Evolutionary conservation across 2,329 filamentous ascomycete genomes (phyloP).

Genomic region (Aspergillus carbonarius): DNA sequence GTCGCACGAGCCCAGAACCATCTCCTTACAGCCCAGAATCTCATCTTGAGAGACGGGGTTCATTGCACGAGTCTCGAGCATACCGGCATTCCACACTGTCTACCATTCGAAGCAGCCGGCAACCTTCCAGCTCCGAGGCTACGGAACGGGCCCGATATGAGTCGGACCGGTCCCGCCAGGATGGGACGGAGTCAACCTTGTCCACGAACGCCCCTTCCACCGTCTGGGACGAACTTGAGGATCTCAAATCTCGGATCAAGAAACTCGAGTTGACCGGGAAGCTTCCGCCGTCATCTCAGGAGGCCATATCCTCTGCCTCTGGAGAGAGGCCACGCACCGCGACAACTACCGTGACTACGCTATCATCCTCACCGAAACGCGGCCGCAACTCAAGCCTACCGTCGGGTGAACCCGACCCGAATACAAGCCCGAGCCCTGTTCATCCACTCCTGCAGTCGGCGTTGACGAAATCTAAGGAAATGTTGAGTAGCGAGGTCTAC

Average conservation of each 20-base stretch:
- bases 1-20: slow-evolving; percentile 36
- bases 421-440: slow-evolving; percentile 52
- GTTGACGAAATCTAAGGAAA: slow-evolving; percentile 70
- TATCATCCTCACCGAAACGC: slow-evolving; percentile 85
- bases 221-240: slow-evolving; percentile 96
- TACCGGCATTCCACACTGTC: slow-evolving; percentile 37
- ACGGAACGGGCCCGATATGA: slow-evolving; percentile 35
- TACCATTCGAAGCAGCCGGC: slow-evolving; percentile 37
- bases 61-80: slow-evolving; percentile 33
- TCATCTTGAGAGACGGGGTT: slow-evolving; percentile 32
- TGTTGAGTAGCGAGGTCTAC: slow-evolving; percentile 71
- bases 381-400: slow-evolving; percentile 52
- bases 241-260: slow-evolving; percentile 88
- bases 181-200: slow-evolving; percentile 80
- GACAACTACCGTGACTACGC: slow-evolving; percentile 84
- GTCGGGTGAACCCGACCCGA: slow-evolving; percentile 35
- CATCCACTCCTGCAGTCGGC: slow-evolving; percentile 81
- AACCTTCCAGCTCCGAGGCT: slow-evolving; percentile 35
- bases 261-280: slow-evolving; percentile 88
- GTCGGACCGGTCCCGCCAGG: slow-evolving; percentile 41
- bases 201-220: slow-evolving; percentile 89
- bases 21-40: slow-evolving; percentile 32
- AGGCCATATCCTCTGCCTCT: slow-evolving; percentile 70
- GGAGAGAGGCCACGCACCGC: slow-evolving; percentile 86
- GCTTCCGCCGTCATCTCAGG: slow-evolving; percentile 76